Conservation (phyloP, 2,329 filamentous ascomycete species). For the Spiromastix sp. region DNA sequence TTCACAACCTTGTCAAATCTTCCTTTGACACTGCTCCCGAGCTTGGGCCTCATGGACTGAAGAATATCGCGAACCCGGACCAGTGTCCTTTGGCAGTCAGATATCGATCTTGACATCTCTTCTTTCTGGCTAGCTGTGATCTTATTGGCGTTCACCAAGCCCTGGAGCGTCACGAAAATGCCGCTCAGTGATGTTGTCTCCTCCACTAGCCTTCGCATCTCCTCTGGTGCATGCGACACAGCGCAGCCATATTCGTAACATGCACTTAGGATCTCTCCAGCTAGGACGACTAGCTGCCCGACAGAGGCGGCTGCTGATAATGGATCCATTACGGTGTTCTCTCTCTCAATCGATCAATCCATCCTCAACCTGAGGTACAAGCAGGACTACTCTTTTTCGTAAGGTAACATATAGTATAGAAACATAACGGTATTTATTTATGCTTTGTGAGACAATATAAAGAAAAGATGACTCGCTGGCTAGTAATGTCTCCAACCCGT, state of each 20-base stretch:
- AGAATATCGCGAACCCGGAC: slow-evolving; percentile 1
- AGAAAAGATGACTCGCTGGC: too few species aligned
- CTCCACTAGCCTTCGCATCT: slow-evolving; percentile 2
- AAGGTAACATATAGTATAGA: too few species aligned
- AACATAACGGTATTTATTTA: too few species aligned
- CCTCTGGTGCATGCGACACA: slow-evolving; percentile 1
- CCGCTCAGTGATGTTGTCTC: slow-evolving; percentile 5
- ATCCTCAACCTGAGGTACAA: too few species aligned
- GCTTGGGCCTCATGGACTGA: neutral
- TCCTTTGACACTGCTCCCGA: neutral
- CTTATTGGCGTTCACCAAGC: slow-evolving; percentile 3
- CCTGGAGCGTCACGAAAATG: slow-evolving; percentile 5
- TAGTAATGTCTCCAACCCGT: too few species aligned
- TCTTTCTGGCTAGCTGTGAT: slow-evolving; percentile 2
- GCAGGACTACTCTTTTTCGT: too few species aligned
- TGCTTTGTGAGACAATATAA: too few species aligned
- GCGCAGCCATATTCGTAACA: slow-evolving; percentile 4
- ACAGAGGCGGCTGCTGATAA: neutral
- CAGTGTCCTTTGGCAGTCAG: slow-evolving; percentile 2
- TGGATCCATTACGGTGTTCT: slow-evolving; percentile 4
- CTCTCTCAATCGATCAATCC: too few species aligned
- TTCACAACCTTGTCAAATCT: neutral
- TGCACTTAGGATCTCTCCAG: slow-evolving; percentile 1
- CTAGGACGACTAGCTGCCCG: slow-evolving; percentile 1
- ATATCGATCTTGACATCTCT: neutral